Evolutionary conservation across 257 asterid genomes (phyloP).

Genomic region (Nicotiana benthamiana): DNA sequence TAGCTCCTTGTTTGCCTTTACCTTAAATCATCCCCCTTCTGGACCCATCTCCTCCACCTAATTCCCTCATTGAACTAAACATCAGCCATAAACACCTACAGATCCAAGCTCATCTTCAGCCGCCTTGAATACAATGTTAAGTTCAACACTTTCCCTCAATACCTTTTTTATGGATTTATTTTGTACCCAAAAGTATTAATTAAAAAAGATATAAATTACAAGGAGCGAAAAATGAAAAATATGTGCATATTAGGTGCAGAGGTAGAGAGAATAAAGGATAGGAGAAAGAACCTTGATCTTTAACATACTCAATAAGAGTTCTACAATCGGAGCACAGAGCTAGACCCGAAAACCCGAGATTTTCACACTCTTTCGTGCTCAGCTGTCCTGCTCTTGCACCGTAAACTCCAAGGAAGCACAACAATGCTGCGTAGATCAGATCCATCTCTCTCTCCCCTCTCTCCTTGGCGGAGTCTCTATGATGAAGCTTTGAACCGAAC

Average conservation of each 20-base stretch:
- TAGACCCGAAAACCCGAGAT: constrained; percentile 74
- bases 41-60: neutral
- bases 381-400: constrained; percentile 41
- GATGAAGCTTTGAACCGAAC: neutral
- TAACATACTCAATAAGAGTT: constrained; percentile 74
- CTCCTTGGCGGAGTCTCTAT: neutral
- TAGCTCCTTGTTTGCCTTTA: neutral
- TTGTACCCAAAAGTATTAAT: neutral
- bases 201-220: no score
- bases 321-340: constrained; percentile 91
- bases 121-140: neutral
- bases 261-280: neutral
- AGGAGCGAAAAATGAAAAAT: neutral
- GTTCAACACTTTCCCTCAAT: neutral
- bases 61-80: neutral
- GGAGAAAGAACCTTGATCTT: constrained; percentile 52
- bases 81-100: neutral
- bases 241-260: neutral
- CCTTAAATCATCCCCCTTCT: neutral
- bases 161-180: neutral
- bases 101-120: neutral
- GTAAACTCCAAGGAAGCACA: neutral
- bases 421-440: neutral
- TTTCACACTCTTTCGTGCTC: constrained; percentile 69
- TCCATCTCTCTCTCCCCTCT: neutral